Conservation (phyloP, 1,284 basidiomycete genomes). For the Malassezia japonica region DNA sequence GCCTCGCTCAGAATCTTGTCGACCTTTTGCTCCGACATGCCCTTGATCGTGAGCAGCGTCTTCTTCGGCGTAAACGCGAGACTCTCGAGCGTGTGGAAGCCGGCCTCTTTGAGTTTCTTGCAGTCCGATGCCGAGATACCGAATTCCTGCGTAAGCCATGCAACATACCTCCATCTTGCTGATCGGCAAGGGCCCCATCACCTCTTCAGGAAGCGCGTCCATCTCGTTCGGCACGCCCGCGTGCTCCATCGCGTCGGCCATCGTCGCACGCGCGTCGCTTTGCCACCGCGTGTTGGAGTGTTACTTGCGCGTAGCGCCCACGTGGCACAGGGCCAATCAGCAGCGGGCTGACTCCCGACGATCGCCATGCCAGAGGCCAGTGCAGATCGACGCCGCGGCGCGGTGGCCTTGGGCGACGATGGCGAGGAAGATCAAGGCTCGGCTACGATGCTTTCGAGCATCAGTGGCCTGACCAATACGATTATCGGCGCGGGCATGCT, state of each 20-base stretch:
- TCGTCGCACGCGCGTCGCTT: constrained; percentile 5
- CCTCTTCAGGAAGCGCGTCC: constrained; percentile 19
- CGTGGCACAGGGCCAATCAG: constrained; percentile 1
- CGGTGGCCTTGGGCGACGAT: not conserved
- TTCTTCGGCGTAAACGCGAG: constrained; percentile 98
- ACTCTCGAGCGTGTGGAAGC: constrained; percentile 85
- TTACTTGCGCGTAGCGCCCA: not conserved
- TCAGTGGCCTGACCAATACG: constrained; percentile 48
- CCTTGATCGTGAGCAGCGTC: constrained; percentile 78
- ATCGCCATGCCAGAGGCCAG: not conserved
- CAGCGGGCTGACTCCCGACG: not conserved
- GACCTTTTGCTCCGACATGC: constrained; percentile 93
- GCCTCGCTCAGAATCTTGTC: constrained; percentile 92
- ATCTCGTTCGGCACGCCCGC: constrained; percentile 20
- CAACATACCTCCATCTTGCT: constrained; percentile 34
- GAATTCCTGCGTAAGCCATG: constrained; percentile 55
- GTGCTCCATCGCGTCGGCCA: constrained; percentile 1
- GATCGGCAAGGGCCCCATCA: constrained; percentile 32
- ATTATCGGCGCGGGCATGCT: constrained; percentile 47
- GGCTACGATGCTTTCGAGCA: constrained; percentile 19
- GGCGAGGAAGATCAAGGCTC: not conserved
- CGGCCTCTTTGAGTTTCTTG: constrained; percentile 89
- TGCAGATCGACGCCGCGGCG: not conserved
- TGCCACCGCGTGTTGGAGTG: not conserved
- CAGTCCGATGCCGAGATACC: constrained; percentile 85